phyloP scores from a whole-genome alignment of 2,329 filamentous ascomycete genomes.

The Penicillium olsonii region DNA sequence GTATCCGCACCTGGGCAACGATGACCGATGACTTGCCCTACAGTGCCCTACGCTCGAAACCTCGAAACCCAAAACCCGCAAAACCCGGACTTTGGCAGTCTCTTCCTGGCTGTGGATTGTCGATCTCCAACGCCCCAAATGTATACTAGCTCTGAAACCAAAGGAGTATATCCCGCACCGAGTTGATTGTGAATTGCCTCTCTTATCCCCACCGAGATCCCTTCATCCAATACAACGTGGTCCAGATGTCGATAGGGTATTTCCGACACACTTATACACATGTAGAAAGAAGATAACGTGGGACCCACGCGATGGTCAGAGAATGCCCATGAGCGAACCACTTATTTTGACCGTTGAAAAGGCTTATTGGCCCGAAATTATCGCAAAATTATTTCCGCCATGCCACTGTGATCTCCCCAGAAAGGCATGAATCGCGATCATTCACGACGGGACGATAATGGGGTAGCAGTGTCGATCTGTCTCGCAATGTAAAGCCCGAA shows the following conservation, averaged over 20 bases:
- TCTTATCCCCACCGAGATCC: neutral
- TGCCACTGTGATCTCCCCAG: neutral
- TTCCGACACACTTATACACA: neutral
- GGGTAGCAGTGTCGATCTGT: neutral
- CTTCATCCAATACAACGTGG: neutral
- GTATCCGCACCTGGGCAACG: neutral
- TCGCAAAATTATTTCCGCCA: neutral
- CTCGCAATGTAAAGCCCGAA: neutral
- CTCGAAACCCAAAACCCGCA: neutral
- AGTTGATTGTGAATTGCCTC: neutral
- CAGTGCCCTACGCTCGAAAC: neutral
- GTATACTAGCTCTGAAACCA: neutral
- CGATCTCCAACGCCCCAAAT: neutral
- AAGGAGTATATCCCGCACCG: neutral
- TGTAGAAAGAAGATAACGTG: neutral
- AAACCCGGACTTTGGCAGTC: neutral
- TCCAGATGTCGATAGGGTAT: neutral
- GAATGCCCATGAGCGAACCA: neutral
- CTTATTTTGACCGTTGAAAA: neutral
- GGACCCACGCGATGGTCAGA: neutral
- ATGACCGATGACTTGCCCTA: neutral
- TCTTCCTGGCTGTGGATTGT: neutral
- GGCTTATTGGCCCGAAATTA: neutral
- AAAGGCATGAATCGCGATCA: slow-evolving; percentile 1
- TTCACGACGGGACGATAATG: neutral